A percentile compares a stretch with the other conserved stretches of the same genome.
Evolutionary conservation across 2,329 filamentous ascomycete genomes (phyloP).

Genomic region (Taxawa tesnikishii): DNA sequence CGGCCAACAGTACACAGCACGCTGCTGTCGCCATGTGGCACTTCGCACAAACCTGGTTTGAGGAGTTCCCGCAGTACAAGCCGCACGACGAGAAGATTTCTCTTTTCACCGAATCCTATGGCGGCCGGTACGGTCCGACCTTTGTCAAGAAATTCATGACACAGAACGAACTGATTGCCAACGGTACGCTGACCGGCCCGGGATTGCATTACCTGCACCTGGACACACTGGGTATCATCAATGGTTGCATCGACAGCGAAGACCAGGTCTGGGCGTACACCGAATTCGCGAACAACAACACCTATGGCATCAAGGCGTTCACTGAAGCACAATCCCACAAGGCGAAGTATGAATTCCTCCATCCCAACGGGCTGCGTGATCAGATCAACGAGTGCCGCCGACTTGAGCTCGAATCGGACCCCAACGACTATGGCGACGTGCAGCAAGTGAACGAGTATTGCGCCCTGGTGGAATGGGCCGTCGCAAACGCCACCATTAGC

Average conservation of each 20-base stretch:
- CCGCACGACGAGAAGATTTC: conserved; percentile 42
- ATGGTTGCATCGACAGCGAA: conserved; percentile 42
- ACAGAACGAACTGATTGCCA: conserved; percentile 42
- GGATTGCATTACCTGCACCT: conserved; percentile 36
- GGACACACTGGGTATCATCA: conserved; percentile 41
- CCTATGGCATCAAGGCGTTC: conserved; percentile 41
- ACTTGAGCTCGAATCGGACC: conserved; percentile 36
- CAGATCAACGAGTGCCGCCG: conserved; percentile 39
- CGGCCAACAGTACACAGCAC: conserved; percentile 18
- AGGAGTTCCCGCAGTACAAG: conserved; percentile 20
- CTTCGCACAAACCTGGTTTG: conserved; percentile 43
- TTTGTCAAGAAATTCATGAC: conserved; percentile 48
- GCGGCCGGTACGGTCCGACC: conserved; percentile 36
- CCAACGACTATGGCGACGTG: conserved; percentile 32
- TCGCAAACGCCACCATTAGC: conserved; percentile 28
- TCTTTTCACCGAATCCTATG: conserved; percentile 59
- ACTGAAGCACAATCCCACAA: conserved; percentile 33
- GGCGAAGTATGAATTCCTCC: conserved; percentile 30
- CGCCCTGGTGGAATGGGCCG: conserved; percentile 23
- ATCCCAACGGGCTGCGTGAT: conserved; percentile 40
- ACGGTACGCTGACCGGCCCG: conserved; percentile 27
- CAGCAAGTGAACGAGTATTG: conserved; percentile 18
- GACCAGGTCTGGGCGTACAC: conserved; percentile 29
- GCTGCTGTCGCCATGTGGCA: conserved; percentile 44
- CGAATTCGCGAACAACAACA: conserved; percentile 40